Evolutionary conservation across 169 alveolate species (phyloP).

Genomic region (Cryptosporidium sp.): DNA sequence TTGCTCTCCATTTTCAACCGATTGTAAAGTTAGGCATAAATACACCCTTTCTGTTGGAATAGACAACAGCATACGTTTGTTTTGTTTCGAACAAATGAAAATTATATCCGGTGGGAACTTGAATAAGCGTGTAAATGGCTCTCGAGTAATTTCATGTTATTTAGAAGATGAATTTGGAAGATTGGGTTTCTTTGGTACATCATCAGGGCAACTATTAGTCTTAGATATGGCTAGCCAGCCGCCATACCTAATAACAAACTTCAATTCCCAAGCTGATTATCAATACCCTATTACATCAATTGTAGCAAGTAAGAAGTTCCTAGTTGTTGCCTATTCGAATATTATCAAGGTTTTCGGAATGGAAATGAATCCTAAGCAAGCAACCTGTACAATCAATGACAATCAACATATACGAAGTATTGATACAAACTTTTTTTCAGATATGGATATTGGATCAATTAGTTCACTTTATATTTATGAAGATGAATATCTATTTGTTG

Average conservation of each 20-base stretch:
- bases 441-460: constrained; percentile 59
- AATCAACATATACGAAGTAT: constrained; percentile 55
- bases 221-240: constrained; percentile 73
- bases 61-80: constrained; percentile 58
- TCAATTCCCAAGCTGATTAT: constrained; percentile 9
- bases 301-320: background rate
- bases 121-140: constrained; percentile 45
- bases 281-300: constrained; percentile 45
- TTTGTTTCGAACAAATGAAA: constrained; percentile 65
- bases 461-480: constrained; percentile 30
- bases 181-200: constrained; percentile 63
- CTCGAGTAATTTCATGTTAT: constrained; percentile 37
- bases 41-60: constrained; percentile 67
- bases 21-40: constrained; percentile 15
- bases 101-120: constrained; percentile 69
- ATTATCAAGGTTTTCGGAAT: constrained; percentile 26
- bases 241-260: constrained; percentile 41
- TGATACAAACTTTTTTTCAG: constrained; percentile 58
- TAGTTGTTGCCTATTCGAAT: constrained; percentile 47
- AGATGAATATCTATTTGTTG: constrained; percentile 52
- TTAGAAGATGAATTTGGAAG: constrained; percentile 49
- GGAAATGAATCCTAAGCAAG: constrained; percentile 45
- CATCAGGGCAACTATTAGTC: constrained; percentile 43
- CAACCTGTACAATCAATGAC: constrained; percentile 29
- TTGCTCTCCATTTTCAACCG: constrained; percentile 19